These are phyloP conservation scores for Myxozyma vanderwaltii DNA, from an alignment of 805 yeast species.

Conservation along the genomic window DNA sequence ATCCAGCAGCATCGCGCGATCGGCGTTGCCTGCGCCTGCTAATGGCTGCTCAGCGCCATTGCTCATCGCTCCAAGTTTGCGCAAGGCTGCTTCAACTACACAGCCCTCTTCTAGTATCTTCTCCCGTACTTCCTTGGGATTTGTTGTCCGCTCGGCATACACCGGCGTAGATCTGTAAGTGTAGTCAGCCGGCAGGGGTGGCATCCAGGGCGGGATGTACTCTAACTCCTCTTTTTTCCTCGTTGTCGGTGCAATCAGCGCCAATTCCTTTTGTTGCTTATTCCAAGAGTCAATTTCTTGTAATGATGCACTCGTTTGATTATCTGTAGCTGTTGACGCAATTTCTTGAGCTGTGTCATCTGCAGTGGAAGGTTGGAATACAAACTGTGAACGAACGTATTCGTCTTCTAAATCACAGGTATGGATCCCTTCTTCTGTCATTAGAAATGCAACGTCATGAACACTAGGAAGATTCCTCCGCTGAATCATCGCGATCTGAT, in stretches of 20 bases:
- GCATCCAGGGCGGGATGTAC: constrained; percentile 75
- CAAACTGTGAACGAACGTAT: constrained; percentile 19
- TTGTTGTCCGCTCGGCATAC: constrained; percentile 62
- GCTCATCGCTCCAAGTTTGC: constrained; percentile 50
- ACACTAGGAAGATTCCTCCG: constrained; percentile 42
- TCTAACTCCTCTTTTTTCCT: constrained; percentile 39
- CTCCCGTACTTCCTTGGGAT: constrained; percentile 70
- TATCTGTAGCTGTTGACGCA: background rate
- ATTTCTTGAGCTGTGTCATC: background rate
- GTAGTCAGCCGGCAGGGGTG: constrained; percentile 90
- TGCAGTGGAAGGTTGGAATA: constrained; percentile 4
- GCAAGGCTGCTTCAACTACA: constrained; percentile 75
- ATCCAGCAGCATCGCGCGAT: background rate
- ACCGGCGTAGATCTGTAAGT: constrained; percentile 80
- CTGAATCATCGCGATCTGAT: constrained; percentile 40
- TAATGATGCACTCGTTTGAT: background rate
- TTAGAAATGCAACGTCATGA: constrained; percentile 41
- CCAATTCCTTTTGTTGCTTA: constrained; percentile 14
- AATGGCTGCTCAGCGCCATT: background rate
- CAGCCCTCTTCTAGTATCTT: constrained; percentile 79
- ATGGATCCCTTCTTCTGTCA: constrained; percentile 39
- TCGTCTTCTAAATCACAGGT: constrained; percentile 41
- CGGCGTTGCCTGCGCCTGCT: background rate
- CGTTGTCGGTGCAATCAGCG: constrained; percentile 30
- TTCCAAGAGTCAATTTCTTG: constrained; percentile 5